Conservation (phyloP, 257 asterid species). For the Nicotiana tabacum region DNA sequence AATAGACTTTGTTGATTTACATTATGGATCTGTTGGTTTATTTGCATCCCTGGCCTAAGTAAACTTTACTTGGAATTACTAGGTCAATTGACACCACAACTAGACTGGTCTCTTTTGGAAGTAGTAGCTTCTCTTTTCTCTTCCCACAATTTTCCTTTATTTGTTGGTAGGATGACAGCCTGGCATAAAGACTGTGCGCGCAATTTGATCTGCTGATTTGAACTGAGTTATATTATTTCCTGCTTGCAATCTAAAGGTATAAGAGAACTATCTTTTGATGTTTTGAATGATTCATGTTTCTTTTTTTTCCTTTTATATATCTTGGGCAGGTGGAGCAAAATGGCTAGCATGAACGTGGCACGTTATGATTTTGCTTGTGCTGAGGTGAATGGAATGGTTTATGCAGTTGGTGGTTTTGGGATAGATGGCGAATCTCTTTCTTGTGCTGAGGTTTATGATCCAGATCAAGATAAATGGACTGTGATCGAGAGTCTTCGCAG, state of each 20-base stretch:
- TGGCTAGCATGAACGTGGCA: constrained; percentile 65
- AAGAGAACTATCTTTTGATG: neutral
- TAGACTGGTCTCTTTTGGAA: neutral
- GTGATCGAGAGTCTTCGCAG: constrained; percentile 53
- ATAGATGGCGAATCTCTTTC: constrained; percentile 55
- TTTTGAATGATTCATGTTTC: neutral
- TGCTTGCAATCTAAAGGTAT: neutral
- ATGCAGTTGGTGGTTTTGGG: constrained; percentile 78
- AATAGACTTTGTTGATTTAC: neutral
- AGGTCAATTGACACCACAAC: neutral
- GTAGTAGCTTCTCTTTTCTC: neutral
- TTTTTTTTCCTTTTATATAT: neutral
- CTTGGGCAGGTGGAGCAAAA: constrained; percentile 66
- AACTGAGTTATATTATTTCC: neutral
- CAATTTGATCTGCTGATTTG: neutral
- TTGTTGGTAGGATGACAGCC: neutral
- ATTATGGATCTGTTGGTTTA: neutral
- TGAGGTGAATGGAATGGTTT: constrained; percentile 63
- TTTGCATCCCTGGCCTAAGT: neutral
- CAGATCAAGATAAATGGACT: constrained; percentile 51
- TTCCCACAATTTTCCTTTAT: neutral
- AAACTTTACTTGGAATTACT: neutral
- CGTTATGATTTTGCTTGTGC: constrained; percentile 89
- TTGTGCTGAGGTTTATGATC: constrained; percentile 70
- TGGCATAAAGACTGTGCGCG: neutral